These are phyloP conservation scores for Salvia miltiorrhiza DNA, from an alignment of 257 asterid species.

Conservation along the genomic window DNA sequence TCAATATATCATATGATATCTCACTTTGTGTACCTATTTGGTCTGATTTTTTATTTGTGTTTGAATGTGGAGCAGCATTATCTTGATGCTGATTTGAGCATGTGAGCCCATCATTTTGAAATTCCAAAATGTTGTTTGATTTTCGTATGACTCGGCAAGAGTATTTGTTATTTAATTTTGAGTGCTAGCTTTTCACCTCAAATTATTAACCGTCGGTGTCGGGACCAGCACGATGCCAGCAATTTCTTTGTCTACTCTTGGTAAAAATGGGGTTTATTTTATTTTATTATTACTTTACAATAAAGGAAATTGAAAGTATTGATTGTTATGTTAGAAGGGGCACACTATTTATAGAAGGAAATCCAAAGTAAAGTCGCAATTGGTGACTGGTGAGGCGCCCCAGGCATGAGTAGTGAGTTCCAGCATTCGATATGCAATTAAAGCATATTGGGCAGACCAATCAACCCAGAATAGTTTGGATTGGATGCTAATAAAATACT, in stretches of 20 bases:
- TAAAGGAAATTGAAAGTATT: no score
- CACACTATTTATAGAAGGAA: no score
- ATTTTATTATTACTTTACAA: no score
- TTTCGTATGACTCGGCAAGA: background rate
- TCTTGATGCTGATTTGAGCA: conserved; percentile 21
- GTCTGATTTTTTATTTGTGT: background rate
- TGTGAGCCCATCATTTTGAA: conserved; percentile 15
- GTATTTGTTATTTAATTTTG: background rate
- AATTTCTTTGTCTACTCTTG: background rate
- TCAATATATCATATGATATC: background rate
- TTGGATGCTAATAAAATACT: no score
- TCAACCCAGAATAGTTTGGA: no score
- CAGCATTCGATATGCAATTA: no score
- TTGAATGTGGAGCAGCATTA: background rate
- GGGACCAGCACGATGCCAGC: background rate
- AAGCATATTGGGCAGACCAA: no score
- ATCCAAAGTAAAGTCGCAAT: no score
- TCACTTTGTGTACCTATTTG: background rate
- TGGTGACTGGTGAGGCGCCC: no score
- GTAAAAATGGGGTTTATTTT: background rate
- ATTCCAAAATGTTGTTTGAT: conserved; percentile 1
- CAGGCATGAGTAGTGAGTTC: no score
- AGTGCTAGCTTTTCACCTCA: background rate
- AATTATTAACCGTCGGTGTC: background rate
- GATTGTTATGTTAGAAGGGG: no score